phyloP scores from a whole-genome alignment of 805 yeast genomes.

The Vanderwaltozyma yarrowii region DNA sequence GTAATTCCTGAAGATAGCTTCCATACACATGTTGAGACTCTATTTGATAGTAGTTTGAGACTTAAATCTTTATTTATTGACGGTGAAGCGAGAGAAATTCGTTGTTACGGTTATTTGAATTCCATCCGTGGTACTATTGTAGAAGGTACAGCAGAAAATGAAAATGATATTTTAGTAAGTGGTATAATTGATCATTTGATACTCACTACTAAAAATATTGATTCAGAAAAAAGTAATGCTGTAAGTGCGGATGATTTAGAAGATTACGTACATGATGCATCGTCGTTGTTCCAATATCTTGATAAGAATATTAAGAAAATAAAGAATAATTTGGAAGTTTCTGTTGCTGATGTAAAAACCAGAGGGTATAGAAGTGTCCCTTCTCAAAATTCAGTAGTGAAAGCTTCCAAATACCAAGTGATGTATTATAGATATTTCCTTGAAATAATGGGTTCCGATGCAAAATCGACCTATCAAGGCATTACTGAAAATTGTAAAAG shows the following conservation, averaged over 20 bases:
- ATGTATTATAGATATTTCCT: slow-evolving; percentile 46
- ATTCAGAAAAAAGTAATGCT: too few species aligned
- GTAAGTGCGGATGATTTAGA: too few species aligned
- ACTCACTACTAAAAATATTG: too few species aligned
- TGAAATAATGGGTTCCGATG: slow-evolving; percentile 26
- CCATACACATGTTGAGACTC: slow-evolving; percentile 23
- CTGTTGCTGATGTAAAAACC: slow-evolving; percentile 54
- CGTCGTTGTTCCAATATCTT: too few species aligned
- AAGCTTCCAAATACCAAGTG: slow-evolving; percentile 48
- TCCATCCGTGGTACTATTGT: slow-evolving; percentile 7
- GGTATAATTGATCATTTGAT: slow-evolving; percentile 52
- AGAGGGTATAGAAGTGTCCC: slow-evolving; percentile 39
- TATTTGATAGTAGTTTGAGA: slow-evolving; percentile 37
- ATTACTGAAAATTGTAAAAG: slow-evolving; percentile 38
- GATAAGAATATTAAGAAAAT: too few species aligned
- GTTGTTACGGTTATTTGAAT: slow-evolving; percentile 44
- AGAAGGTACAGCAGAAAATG: slow-evolving; percentile 5
- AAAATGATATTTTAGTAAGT: slow-evolving; percentile 38
- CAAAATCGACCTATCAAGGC: slow-evolving; percentile 31
- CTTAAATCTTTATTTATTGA: slow-evolving; percentile 32
- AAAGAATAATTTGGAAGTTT: slow-evolving; percentile 15
- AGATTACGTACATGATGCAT: too few species aligned
- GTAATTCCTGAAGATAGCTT: slow-evolving; percentile 14
- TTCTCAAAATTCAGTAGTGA: slow-evolving; percentile 37
- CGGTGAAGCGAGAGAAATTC: slow-evolving; percentile 51